These are phyloP conservation scores for Boletus vermiculosoides DNA, from an alignment of 768 basidiomycete species.

Conservation along the genomic window DNA sequence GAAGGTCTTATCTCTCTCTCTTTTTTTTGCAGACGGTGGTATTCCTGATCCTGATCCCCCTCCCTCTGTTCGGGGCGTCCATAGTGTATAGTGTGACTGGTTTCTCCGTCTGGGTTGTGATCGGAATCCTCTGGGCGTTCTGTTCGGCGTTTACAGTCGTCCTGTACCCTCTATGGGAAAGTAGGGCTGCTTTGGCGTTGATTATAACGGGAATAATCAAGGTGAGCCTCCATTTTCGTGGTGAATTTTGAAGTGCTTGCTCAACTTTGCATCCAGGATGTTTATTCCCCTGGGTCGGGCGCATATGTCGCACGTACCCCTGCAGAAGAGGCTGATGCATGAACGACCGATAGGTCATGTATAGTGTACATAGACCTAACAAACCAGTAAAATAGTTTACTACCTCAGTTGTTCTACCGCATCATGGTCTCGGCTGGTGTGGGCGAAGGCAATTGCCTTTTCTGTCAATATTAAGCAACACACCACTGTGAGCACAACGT, in stretches of 20 bases:
- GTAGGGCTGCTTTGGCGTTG: slow-evolving; percentile 57
- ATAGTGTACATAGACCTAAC: not conserved
- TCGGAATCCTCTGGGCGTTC: slow-evolving; percentile 86
- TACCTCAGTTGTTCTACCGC: not conserved
- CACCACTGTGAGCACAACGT: not conserved
- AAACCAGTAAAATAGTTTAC: not conserved
- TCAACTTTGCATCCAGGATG: slow-evolving; percentile 34
- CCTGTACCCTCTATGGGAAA: slow-evolving; percentile 86
- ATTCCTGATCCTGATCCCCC: slow-evolving; percentile 72
- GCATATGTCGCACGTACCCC: slow-evolving; percentile 30
- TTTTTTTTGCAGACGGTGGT: slow-evolving; percentile 46
- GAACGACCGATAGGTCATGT: not conserved
- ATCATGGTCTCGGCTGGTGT: no score
- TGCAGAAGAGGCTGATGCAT: not conserved
- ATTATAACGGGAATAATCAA: slow-evolving; percentile 64
- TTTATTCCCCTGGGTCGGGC: slow-evolving; percentile 41
- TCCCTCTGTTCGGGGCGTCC: slow-evolving; percentile 83
- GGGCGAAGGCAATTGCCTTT: slow-evolving; percentile 7
- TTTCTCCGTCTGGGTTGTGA: slow-evolving; percentile 74
- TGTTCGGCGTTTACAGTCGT: slow-evolving; percentile 73
- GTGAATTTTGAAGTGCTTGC: not conserved
- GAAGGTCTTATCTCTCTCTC: not conserved
- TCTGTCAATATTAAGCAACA: not conserved
- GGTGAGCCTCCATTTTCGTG: slow-evolving; percentile 35
- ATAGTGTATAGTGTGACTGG: slow-evolving; percentile 66